A percentile compares a stretch with the other conserved stretches of the same genome.
Conservation (phyloP, 805 yeast species). For the Candida andamanensis region DNA sequence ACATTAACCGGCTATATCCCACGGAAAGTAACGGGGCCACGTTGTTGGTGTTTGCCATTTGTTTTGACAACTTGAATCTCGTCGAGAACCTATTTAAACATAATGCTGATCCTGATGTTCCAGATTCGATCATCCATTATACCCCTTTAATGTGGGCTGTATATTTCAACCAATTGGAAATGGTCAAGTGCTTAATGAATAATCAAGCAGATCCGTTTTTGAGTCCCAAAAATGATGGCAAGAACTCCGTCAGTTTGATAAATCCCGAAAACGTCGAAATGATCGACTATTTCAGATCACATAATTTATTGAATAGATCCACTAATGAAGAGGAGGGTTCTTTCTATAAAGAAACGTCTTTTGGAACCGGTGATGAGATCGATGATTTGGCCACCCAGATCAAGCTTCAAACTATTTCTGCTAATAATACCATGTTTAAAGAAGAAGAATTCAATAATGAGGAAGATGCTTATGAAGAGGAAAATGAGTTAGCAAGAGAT, state of each 20-base stretch:
- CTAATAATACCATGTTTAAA: slow-evolving; percentile 8
- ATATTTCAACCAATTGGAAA: slow-evolving; percentile 49
- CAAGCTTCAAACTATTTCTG: slow-evolving; percentile 27
- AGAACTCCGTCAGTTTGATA: slow-evolving; percentile 55
- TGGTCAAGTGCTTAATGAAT: slow-evolving; percentile 53
- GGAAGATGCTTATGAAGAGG: slow-evolving; percentile 18
- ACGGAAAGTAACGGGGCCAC: slow-evolving; percentile 27
- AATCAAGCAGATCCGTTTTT: slow-evolving; percentile 60
- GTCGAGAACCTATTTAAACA: slow-evolving; percentile 44
- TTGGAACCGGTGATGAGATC: slow-evolving; percentile 22
- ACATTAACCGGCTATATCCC: slow-evolving; percentile 18
- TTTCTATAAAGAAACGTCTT: slow-evolving; percentile 14
- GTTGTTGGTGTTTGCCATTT: slow-evolving; percentile 47
- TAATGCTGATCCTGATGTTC: slow-evolving; percentile 44
- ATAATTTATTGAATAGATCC: slow-evolving; percentile 28
- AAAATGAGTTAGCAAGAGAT: slow-evolving; percentile 26
- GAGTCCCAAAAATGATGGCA: slow-evolving; percentile 23
- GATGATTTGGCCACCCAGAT: slow-evolving; percentile 32
- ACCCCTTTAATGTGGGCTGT: slow-evolving; percentile 89
- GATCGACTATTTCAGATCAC: slow-evolving; percentile 53
- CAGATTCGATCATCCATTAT: slow-evolving; percentile 48
- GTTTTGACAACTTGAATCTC: slow-evolving; percentile 44
- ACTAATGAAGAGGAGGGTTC: slow-evolving; percentile 13
- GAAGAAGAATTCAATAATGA: slow-evolving; percentile 11
- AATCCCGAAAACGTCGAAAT: slow-evolving; percentile 49